Base-by-base conservation (phyloP, 257 asterid species). In the Anisodus tanguticus region DNA sequence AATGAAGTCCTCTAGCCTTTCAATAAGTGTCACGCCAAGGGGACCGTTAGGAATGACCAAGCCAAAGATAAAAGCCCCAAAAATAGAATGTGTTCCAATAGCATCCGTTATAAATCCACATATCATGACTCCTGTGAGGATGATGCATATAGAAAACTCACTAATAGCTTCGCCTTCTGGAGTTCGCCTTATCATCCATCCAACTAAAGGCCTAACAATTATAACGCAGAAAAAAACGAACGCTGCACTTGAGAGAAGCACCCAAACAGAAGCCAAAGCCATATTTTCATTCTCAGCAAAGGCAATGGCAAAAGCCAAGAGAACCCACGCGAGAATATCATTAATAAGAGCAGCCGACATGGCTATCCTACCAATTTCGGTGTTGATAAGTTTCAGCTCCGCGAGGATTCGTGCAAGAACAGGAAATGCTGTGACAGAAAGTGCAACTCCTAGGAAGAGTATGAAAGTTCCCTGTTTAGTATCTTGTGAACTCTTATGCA, bases 331-430 rank as follows among this genome's bases (percentile, higher is more conserved):
- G 1, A 77, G 26, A 22, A 77, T 77, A 8, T 77, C 82, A 77
- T 77, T 77, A 53, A 77, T 53, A 77, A 77, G 31, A 13, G 82
- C 82, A 53, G 82, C 64, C 0, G 82, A 77, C 64, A 77, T 77
- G 47, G 82, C 82, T 77, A 77, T 77, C 60, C 16, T 47, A 58
- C 88, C 88, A 58, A 86, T 79, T 59, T 83, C 84, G 5, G 86
- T 83, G 64, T 85, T 86, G 9, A 86, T 64, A 19, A 86, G 84
- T 60, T 86, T 86, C 31, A 86, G 43, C 69, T 86, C 86, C 3
- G 88, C 88, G 2, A 86, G 80, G 16, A 86, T 86, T 31, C 88
- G 84, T 12, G 88, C 88, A 80, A 86, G 80, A 47, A 85, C 88
- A 10, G 88, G 88, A 35, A 85, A 85, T 62, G 88, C 85, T 3